phyloP scores from a whole-genome alignment of 2,329 filamentous ascomycete genomes.

The Orbilia ellipsospora region DNA sequence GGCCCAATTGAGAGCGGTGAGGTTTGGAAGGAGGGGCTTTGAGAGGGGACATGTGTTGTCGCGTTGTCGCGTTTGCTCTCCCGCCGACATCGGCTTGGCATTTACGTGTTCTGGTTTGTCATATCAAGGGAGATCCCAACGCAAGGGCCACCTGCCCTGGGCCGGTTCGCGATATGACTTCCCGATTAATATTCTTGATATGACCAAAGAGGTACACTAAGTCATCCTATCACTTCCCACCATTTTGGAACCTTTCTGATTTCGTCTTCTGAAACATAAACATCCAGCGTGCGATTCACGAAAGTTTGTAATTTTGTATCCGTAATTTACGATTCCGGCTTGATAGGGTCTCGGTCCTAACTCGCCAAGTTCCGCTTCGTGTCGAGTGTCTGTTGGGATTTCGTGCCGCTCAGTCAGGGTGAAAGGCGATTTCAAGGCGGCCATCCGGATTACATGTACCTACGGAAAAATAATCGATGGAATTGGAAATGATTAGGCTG shows the following conservation, averaged over 20 bases:
- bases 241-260: not conserved
- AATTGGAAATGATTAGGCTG: not conserved
- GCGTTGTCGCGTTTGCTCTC: conserved; percentile 32
- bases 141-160: not conserved
- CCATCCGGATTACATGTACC: no score
- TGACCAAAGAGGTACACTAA: not conserved
- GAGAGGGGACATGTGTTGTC: conserved; percentile 11
- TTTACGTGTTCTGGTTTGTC: conserved; percentile 52
- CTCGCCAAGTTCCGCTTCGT: no score
- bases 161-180: conserved; percentile 14
- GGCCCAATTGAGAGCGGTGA: not conserved
- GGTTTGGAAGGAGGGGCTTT: not conserved
- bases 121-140: conserved; percentile 16
- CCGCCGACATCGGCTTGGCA: conserved; percentile 37
- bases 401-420: conserved; percentile 2
- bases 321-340: not conserved
- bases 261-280: conserved; percentile 44
- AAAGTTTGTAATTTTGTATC: conserved; percentile 2
- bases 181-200: conserved; percentile 14
- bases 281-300: not conserved
- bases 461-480: no score
- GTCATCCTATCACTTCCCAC: conserved; percentile 1
- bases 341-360: conserved; percentile 1
- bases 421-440: conserved; percentile 14
- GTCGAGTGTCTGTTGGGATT: not conserved